Evolutionary conservation across 257 asterid genomes (phyloP).

Genomic region (Haberlea rhodopensis): DNA sequence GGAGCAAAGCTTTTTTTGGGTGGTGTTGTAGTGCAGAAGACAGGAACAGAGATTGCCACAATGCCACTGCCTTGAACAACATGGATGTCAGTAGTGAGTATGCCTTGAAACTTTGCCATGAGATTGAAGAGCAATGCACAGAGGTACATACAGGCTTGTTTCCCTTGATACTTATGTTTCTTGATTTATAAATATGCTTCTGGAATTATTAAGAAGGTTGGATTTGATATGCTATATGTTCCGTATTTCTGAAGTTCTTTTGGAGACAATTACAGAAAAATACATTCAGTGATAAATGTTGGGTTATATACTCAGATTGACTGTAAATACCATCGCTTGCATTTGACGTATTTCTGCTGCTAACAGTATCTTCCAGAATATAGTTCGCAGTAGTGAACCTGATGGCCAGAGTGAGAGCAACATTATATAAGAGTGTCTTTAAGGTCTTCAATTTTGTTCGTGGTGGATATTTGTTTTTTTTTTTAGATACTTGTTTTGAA

Average conservation of each 20-base stretch:
- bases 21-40: conserved; percentile 86
- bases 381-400: neutral
- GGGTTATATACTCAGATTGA: neutral
- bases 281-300: conserved; percentile 1
- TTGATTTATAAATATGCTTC: neutral
- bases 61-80: conserved; percentile 80
- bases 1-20: conserved; percentile 87
- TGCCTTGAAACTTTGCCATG: conserved; percentile 76
- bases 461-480: neutral
- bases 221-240: neutral
- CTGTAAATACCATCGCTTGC: neutral
- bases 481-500: neutral
- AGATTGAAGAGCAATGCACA: conserved; percentile 89
- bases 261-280: neutral
- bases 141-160: conserved; percentile 49
- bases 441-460: conserved; percentile 11
- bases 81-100: conserved; percentile 93
- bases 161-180: neutral
- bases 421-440: neutral
- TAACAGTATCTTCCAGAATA: neutral
- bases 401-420: conserved; percentile 4
- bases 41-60: conserved; percentile 90
- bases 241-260: neutral
- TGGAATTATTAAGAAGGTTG: neutral
- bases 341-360: neutral